Base-by-base conservation (phyloP, 257 asterid species). In the Orobanche coerulescens region DNA sequence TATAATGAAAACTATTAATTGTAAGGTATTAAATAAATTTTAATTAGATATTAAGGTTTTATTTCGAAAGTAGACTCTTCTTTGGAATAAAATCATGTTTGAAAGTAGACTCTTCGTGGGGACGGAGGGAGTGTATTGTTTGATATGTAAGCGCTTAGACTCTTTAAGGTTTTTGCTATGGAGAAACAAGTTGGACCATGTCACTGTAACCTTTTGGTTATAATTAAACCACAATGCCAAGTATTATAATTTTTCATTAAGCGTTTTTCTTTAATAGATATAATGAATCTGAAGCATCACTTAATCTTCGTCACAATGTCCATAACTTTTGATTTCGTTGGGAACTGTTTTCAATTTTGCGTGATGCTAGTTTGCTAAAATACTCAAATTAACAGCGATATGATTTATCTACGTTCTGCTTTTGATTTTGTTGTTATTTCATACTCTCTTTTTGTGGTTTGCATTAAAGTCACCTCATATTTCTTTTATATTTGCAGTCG, bases 401-500 rank as follows among this genome's bases (percentile, higher is more conserved):
- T n/a, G 6, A 52, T 19, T 33, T 52, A 31, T 50, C 31, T 26
- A 26, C 13, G 1, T 8, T 36, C 42, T 36, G 11, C 13, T 36
- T 36, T 36, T 36, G 13, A 11, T 7, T 5, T 36, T 36, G 31
- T 26, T 26, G 5, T 7, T 11, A 2, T 36, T 7, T 30, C 3
- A 30, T 30, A 37, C 48, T 42, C 3, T 2, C 13, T 16, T 9
- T 47, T 16, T 1, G 25, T 16, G 10, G 2, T 16, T 16, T 49
- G 40, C 52, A 20, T 16, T 52, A 49, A 24, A 52, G 12, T 19
- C 46, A 15, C 5, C 40, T 5, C 13, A 2, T 13, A 18, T 57
- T 50, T 34, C 26, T 11, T 62, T 64, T 47, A 23, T 72, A 42
- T 23, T 62, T 76, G 84, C 86, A 81, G 93, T 76, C 93, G 23